Conservation (phyloP, 208 protist genomes). For the Trypanosoma lewisi region DNA sequence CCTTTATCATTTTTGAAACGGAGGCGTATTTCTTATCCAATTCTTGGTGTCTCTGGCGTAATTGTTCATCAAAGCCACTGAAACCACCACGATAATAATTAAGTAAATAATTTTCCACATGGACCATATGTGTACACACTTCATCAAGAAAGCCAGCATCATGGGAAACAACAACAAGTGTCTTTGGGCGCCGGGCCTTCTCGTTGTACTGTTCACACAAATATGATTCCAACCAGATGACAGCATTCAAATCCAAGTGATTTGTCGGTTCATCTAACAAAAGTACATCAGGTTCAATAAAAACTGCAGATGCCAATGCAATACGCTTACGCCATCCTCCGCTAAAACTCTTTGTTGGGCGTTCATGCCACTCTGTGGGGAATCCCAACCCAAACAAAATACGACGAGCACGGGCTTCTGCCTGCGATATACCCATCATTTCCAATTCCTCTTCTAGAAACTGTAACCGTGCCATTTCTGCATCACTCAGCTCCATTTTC, state of each 20-base stretch:
- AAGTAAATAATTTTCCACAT: slow-evolving; percentile 89
- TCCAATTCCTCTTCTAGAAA: slow-evolving; percentile 91
- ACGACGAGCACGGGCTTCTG: slow-evolving; percentile 77
- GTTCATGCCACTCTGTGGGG: slow-evolving; percentile 89
- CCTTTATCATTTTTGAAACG: slow-evolving; percentile 73
- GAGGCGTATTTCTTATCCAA: slow-evolving; percentile 84
- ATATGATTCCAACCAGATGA: slow-evolving; percentile 95
- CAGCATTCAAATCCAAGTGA: slow-evolving; percentile 95
- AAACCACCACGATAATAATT: slow-evolving; percentile 86
- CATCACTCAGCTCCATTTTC: slow-evolving; percentile 57
- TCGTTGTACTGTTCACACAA: slow-evolving; percentile 80
- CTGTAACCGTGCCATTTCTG: slow-evolving; percentile 77
- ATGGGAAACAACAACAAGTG: slow-evolving; percentile 96
- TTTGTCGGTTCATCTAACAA: slow-evolving; percentile 98
- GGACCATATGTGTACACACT: slow-evolving; percentile 94
- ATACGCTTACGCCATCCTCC: slow-evolving; percentile 94
- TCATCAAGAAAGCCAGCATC: slow-evolving; percentile 95
- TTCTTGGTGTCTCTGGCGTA: slow-evolving; percentile 75
- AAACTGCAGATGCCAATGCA: slow-evolving; percentile 93
- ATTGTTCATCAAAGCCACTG: slow-evolving; percentile 68
- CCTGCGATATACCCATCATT: slow-evolving; percentile 91
- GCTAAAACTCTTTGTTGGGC: slow-evolving; percentile 85
- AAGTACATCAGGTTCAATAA: slow-evolving; percentile 93
- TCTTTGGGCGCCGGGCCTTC: slow-evolving; percentile 79
- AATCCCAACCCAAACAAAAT: slow-evolving; percentile 94